Evolutionary conservation across 2,329 filamentous ascomycete species (phyloP).

Genomic region (Hymenoscyphus repandus): DNA sequence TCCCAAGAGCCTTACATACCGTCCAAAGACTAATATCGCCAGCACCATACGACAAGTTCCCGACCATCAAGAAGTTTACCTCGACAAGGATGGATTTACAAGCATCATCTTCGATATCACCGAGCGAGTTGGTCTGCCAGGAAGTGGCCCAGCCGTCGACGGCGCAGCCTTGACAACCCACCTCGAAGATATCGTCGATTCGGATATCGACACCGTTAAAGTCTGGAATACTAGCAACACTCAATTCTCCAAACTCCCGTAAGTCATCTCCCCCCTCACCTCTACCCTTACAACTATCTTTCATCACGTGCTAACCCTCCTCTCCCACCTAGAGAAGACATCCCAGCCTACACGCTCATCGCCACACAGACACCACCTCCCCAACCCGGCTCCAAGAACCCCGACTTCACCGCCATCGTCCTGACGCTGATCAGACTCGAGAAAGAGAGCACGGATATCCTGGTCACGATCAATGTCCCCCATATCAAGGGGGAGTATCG

Average conservation of each 20-base stretch:
- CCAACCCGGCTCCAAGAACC: constrained; percentile 31
- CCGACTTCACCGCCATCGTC: constrained; percentile 66
- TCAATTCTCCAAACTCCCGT: constrained; percentile 47
- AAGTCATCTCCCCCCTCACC: constrained; percentile 8
- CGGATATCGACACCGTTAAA: constrained; percentile 57
- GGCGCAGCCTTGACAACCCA: constrained; percentile 66
- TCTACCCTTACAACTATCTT: not conserved
- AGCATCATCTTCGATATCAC: constrained; percentile 88
- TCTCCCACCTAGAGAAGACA: constrained; percentile 36
- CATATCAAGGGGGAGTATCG: constrained; percentile 71
- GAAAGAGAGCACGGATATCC: constrained; percentile 70
- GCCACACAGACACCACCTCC: constrained; percentile 53
- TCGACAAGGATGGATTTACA: constrained; percentile 77
- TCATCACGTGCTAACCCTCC: constrained; percentile 18
- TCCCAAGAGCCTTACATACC: constrained; percentile 5
- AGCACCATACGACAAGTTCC: constrained; percentile 71
- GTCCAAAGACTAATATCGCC: constrained; percentile 16
- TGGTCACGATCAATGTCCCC: constrained; percentile 85
- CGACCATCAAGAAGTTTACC: constrained; percentile 88
- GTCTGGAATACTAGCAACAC: constrained; percentile 63
- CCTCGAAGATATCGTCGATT: constrained; percentile 63
- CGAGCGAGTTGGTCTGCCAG: constrained; percentile 62
- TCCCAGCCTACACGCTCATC: constrained; percentile 64
- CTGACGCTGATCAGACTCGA: constrained; percentile 73
- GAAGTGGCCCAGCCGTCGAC: constrained; percentile 54